phyloP scores from a whole-genome alignment of 176 grass and related monocot species.

The Zizania latifolia region DNA sequence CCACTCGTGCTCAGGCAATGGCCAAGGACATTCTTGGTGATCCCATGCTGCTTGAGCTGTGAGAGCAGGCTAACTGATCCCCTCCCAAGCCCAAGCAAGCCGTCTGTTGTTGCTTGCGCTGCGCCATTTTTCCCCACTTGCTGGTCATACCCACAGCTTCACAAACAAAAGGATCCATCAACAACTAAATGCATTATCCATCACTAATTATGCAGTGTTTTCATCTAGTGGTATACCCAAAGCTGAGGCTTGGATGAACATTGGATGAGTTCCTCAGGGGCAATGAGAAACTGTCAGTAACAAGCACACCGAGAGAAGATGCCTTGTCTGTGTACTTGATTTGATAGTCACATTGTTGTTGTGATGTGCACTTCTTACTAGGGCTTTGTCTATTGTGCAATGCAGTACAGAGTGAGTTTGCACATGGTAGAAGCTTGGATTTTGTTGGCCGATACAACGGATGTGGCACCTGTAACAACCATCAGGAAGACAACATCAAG shows the following conservation, averaged over 20 bases:
- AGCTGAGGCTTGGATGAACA: slow-evolving; percentile 47
- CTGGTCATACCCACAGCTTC: slow-evolving; percentile 86
- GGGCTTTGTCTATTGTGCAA: slow-evolving; percentile 18
- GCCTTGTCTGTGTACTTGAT: slow-evolving; percentile 67
- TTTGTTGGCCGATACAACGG: slow-evolving; percentile 45
- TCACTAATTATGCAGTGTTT: background rate
- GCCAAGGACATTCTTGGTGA: slow-evolving; percentile 76
- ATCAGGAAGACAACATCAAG: slow-evolving; percentile 28
- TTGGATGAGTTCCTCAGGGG: slow-evolving; percentile 51
- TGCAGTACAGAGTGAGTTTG: slow-evolving; percentile 54
- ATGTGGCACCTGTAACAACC: slow-evolving; percentile 59
- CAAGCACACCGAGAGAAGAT: slow-evolving; percentile 70
- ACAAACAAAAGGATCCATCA: slow-evolving; percentile 18
- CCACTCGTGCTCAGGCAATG: slow-evolving; percentile 71
- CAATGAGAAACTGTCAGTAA: slow-evolving; percentile 51
- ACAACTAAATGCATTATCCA: background rate
- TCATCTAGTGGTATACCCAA: slow-evolving; percentile 46
- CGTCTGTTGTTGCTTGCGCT: slow-evolving; percentile 37
- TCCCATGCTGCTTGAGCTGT: slow-evolving; percentile 75
- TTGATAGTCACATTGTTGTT: slow-evolving; percentile 67
- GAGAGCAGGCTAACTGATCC: slow-evolving; percentile 66
- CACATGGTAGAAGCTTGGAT: slow-evolving; percentile 53
- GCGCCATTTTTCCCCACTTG: slow-evolving; percentile 44
- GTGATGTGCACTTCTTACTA: slow-evolving; percentile 39
- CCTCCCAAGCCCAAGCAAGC: slow-evolving; percentile 72